phyloP scores from a whole-genome alignment of 139 green algal genomes.

The Coelastrella sp. region DNA sequence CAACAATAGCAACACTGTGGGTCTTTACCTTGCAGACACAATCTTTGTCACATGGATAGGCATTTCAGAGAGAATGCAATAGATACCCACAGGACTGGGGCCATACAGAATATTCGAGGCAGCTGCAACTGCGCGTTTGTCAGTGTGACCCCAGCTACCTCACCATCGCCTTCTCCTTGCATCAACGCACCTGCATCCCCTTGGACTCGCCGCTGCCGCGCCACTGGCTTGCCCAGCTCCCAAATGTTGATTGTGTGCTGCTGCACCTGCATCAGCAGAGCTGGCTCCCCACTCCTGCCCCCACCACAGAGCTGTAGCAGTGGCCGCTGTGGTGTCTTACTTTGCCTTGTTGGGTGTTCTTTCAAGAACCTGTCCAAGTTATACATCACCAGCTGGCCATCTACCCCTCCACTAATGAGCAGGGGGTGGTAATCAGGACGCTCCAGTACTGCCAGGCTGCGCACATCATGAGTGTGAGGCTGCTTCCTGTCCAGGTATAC shows the following conservation, averaged over 20 bases:
- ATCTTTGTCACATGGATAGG: too few species aligned
- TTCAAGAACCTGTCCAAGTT: constrained; percentile 64
- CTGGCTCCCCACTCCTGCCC: constrained; percentile 23
- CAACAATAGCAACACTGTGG: too few species aligned
- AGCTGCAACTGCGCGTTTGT: constrained; percentile 29
- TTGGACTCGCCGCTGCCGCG: background rate
- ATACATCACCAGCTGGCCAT: constrained; percentile 81
- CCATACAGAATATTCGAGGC: too few species aligned
- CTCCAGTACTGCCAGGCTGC: constrained; percentile 72
- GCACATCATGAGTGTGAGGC: constrained; percentile 91
- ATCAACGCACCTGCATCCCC: constrained; percentile 42
- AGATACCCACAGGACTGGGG: too few species aligned
- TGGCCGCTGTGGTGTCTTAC: constrained; percentile 77
- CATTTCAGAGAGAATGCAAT: too few species aligned
- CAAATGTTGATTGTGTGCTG: constrained; percentile 69
- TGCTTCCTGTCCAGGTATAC: constrained; percentile 80
- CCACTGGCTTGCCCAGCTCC: constrained; percentile 56
- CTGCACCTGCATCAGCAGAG: constrained; percentile 67
- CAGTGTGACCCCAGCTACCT: constrained; percentile 47
- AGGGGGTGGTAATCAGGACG: constrained; percentile 46
- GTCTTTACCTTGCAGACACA: too few species aligned
- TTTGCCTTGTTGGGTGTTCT: constrained; percentile 69
- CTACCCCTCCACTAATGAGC: constrained; percentile 85
- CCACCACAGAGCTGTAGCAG: constrained; percentile 62
- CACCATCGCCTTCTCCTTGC: background rate